Evolutionary conservation across 805 yeast species (phyloP), one percentile per base, ranked within the genome.

Genomic region (Cyberlindnera petersonii): DNA sequence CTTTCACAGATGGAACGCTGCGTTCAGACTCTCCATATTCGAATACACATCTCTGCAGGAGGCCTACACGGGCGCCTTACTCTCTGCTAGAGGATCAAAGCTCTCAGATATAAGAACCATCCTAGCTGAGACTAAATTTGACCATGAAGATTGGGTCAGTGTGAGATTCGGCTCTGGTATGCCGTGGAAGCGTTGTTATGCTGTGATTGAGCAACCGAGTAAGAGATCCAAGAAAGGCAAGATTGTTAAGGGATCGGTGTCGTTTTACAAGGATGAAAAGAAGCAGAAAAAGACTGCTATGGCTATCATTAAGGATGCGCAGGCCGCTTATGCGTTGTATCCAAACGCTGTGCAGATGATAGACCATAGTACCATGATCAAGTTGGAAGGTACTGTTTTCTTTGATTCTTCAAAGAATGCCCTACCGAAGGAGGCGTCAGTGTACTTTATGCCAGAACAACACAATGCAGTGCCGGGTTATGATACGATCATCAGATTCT

Each of bases 171-270:
- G 98, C 15, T 76, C 93, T 9, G 98, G 98, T 18, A 86, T 87
- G 95, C 96, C 97, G 2, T 93, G 97, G 97, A 85, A 82, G 56
- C 74, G 95, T 43, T 91, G 96, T 56, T 93, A 76, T 66, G 91
- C 95, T 3, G 96, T 89, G 9, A 75, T 91, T 40, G 85, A 84
- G 49, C 89, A 89, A 49, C 66, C 88, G 52, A 48, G 66, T 26
- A 56, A 71, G 53, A 79, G 60, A 47, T 63, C 60, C 46, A 67
- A 53, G 67, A 57, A 64, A 54, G 58, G 74, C 64, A 60, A 63
- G 53, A 48, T 71, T 60, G 49, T 68, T 44, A 54, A 55, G 38
- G 59, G 59, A 19, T 37, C 48, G 3, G 56, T 56, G 4, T 48
- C 76, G n/a, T 83, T 93, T 49, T 93, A 75, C 63, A 95, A 87